Evolutionary conservation across 108 stramenopile species (phyloP), one percentile per base, ranked within the genome.

Genomic region (Nitzschia sp.): DNA sequence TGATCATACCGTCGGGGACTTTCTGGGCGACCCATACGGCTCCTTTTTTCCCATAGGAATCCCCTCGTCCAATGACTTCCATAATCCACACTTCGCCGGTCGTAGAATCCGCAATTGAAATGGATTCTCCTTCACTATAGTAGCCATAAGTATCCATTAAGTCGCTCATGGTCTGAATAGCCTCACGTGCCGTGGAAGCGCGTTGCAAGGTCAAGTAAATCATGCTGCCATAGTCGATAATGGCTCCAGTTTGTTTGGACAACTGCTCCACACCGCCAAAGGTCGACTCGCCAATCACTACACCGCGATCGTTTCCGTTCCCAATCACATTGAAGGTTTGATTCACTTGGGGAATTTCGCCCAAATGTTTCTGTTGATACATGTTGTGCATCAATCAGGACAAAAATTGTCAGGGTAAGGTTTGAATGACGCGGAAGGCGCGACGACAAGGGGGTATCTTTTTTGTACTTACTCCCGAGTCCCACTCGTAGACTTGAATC

Each of bases 271-370:
- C 45, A 2, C 90, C 90, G 30, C 90, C 90, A 77, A 82, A 88
- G 19, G 90, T 91, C 11, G 90, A 83, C 77, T 91, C 90, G 11
- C 83, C 86, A 74, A 91, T 91, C 44, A 75, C 75, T 13, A 91
- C 26, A 6, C 90, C 90, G 21, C 70, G 61, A 61, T 91, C 86
- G 70, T 91, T 91, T 23, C 63, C 58, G 58, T 91, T 91, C 1
- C 86, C 86, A 28, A 91, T 69, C 21, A 91, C 90, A 61, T 91
- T 87, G 58, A 77, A 81, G n/a, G 90, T 91, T 35, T 55, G 48
- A 2, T 44, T 53, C 2, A 68, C 68, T 67, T 88, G 81, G 13
- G 71, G 69, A 60, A 91, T 91, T 13, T 69, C 58, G 45, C 90
- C 90, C 4, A 87, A 53, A 54, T 75, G 78, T 41, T 64, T 69